Evolutionary conservation across 1,284 basidiomycete genomes (phyloP).

Genomic region (Hypsizygus ulmarius): DNA sequence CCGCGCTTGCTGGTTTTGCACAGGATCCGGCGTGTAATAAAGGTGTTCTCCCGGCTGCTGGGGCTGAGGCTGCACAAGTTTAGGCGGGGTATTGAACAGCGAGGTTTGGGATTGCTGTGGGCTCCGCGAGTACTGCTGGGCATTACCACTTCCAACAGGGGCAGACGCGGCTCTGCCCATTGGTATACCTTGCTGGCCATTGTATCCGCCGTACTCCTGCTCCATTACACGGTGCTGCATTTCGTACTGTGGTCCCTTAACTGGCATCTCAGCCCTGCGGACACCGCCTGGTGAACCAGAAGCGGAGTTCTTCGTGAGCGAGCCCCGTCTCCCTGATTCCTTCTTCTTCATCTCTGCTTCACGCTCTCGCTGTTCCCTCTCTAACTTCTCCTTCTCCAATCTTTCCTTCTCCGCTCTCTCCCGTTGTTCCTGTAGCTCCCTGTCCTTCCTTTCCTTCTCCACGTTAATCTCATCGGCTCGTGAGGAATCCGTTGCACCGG

Average conservation of each 20-base stretch:
- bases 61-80: slow-evolving; percentile 34
- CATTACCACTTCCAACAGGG: slow-evolving; percentile 20
- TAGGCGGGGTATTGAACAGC: slow-evolving; percentile 24
- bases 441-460: slow-evolving; percentile 46
- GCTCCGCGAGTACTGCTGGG: slow-evolving; percentile 23
- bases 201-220: slow-evolving; percentile 66
- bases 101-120: slow-evolving; percentile 27
- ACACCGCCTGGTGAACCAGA: slow-evolving; percentile 40
- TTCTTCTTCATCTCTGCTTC: slow-evolving; percentile 52
- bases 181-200: slow-evolving; percentile 29
- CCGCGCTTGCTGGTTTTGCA: slow-evolving; percentile 31
- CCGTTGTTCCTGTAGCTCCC: slow-evolving; percentile 40
- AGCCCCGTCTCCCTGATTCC: slow-evolving; percentile 52
- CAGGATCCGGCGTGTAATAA: slow-evolving; percentile 32
- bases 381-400: slow-evolving; percentile 33
- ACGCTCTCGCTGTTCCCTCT: slow-evolving; percentile 38
- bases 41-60: slow-evolving; percentile 30
- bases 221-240: slow-evolving; percentile 91
- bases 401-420: slow-evolving; percentile 46
- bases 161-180: slow-evolving; percentile 27
- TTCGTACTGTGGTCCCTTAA: slow-evolving; percentile 88
- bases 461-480: slow-evolving; percentile 27
- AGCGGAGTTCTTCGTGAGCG: slow-evolving; percentile 52
- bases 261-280: slow-evolving; percentile 80
- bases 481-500: slow-evolving; percentile 16